These are phyloP conservation scores for Magnolia kwangsiensis DNA, from an alignment of 164 flowering plant species.

Conservation along the genomic window DNA sequence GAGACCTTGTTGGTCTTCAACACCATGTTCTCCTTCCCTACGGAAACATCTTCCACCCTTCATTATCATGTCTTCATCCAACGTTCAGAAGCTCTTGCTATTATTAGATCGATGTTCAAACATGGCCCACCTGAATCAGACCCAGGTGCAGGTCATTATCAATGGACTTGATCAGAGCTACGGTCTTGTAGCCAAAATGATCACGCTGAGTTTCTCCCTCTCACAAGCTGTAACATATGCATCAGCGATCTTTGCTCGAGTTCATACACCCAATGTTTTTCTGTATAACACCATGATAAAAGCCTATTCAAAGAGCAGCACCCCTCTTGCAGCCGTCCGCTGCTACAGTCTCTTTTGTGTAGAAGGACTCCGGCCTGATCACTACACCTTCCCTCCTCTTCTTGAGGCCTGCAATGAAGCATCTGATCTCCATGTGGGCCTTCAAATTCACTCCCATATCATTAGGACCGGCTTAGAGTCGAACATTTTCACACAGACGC, in stretches of 20 bases:
- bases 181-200: background rate
- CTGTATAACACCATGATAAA: constrained; percentile 1
- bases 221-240: background rate
- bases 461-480: background rate
- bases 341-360: background rate
- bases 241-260: background rate
- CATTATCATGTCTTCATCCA: background rate
- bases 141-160: background rate
- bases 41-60: background rate
- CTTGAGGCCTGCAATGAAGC: background rate
- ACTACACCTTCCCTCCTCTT: constrained; percentile 5
- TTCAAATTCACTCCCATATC: background rate
- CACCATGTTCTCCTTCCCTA: background rate
- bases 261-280: constrained; percentile 6
- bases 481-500: constrained; percentile 1
- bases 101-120: background rate
- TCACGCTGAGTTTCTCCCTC: constrained; percentile 1
- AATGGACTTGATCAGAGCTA: constrained; percentile 7
- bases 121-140: background rate
- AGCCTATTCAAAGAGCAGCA: constrained; percentile 8
- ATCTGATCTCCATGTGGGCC: background rate
- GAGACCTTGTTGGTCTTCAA: too few species aligned
- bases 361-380: constrained; percentile 3
- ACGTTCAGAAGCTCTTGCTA: constrained; percentile 3
- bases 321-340: background rate